Conservation (phyloP, 805 yeast genomes). For the Yueomyces sp. region DNA sequence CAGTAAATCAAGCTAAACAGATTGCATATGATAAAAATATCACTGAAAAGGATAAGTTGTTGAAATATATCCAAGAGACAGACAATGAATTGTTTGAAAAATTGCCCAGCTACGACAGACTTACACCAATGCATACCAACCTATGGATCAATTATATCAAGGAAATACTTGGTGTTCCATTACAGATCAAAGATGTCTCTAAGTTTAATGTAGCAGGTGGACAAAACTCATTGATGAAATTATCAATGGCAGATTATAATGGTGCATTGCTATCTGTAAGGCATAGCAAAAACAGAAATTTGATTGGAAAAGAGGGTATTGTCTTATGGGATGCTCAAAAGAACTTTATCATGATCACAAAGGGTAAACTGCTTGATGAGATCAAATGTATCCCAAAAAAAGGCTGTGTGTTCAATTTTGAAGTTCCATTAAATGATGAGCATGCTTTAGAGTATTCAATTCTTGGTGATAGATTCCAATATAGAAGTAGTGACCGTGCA, state of each 20-base stretch:
- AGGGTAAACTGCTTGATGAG: slow-evolving; percentile 40
- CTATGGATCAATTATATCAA: slow-evolving; percentile 65
- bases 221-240: slow-evolving; percentile 33
- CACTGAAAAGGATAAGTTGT: slow-evolving; percentile 8
- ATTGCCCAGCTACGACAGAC: slow-evolving; percentile 34
- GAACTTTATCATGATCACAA: slow-evolving; percentile 42
- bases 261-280: slow-evolving; percentile 57
- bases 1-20: slow-evolving; percentile 15
- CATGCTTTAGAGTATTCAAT: slow-evolving; percentile 44
- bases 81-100: background rate
- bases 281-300: slow-evolving; percentile 40
- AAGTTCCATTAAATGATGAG: slow-evolving; percentile 27
- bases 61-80: slow-evolving; percentile 12
- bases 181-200: slow-evolving; percentile 8
- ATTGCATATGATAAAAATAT: slow-evolving; percentile 12
- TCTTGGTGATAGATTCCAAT: slow-evolving; percentile 66
- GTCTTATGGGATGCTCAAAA: slow-evolving; percentile 77
- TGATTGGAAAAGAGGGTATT: slow-evolving; percentile 57
- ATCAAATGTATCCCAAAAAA: slow-evolving; percentile 52
- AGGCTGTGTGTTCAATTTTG: slow-evolving; percentile 49
- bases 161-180: slow-evolving; percentile 35
- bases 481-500: slow-evolving; percentile 68
- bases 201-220: slow-evolving; percentile 2
- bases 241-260: slow-evolving; percentile 68
- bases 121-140: slow-evolving; percentile 35